Evolutionary conservation across 495 filamentous ascomycete species (phyloP).

Genomic region (Sordaria brevicollis): DNA sequence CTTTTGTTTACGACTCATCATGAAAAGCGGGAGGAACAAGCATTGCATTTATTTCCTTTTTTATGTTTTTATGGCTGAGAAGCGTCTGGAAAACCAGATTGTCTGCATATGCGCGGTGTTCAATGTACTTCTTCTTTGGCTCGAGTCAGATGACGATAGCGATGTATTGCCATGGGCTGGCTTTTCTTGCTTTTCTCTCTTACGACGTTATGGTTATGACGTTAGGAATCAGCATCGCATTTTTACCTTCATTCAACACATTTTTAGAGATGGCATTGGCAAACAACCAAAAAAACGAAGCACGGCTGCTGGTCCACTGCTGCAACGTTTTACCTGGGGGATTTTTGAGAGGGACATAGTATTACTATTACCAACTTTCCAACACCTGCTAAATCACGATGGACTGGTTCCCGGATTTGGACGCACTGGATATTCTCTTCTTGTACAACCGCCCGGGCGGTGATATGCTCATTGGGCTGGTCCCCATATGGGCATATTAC

Average conservation of each 20-base stretch:
- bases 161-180: not conserved
- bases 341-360: not conserved
- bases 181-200: not conserved
- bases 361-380: not conserved
- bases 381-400: not conserved
- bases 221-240: not conserved
- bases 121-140: not conserved
- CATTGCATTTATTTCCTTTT: not conserved
- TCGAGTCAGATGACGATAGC: not conserved
- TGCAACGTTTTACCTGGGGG: not conserved
- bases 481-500: not conserved
- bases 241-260: not conserved
- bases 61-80: not conserved
- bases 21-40: not conserved
- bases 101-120: not conserved
- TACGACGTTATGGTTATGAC: not conserved
- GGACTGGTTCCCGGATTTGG: not conserved
- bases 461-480: not conserved
- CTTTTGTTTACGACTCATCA: not conserved
- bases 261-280: not conserved
- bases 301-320: not conserved
- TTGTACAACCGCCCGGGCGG: not conserved
- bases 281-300: not conserved
- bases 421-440: not conserved
- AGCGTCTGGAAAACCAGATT: not conserved